Evolutionary conservation across 2,329 filamentous ascomycete genomes (phyloP).

Genomic region (Pseudogymnoascus verrucosus): DNA sequence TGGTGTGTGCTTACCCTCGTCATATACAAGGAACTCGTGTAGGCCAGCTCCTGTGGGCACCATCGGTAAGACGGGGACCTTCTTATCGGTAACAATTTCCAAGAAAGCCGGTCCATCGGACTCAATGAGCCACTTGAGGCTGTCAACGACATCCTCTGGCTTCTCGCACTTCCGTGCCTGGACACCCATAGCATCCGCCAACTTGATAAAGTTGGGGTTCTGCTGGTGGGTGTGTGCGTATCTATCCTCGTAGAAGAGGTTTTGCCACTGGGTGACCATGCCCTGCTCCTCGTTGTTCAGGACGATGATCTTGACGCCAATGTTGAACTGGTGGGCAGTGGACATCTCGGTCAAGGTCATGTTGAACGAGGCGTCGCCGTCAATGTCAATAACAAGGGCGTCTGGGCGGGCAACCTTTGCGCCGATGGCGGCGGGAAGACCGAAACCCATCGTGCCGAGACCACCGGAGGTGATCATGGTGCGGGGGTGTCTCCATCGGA

Average conservation of each 20-base stretch:
- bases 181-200: constrained; percentile 85
- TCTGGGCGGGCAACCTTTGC: constrained; percentile 73
- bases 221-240: constrained; percentile 87
- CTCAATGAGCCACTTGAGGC: constrained; percentile 81
- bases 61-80: constrained; percentile 96
- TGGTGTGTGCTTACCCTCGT: constrained; percentile 51
- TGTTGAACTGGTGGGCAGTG: constrained; percentile 91
- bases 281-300: constrained; percentile 97
- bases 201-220: constrained; percentile 94
- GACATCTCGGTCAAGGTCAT: constrained; percentile 96
- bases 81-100: constrained; percentile 84
- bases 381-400: constrained; percentile 73
- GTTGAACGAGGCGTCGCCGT: constrained; percentile 97
- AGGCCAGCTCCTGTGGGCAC: constrained; percentile 80
- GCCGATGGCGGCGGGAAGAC: constrained; percentile 88
- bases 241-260: constrained; percentile 91
- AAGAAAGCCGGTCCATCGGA: constrained; percentile 86
- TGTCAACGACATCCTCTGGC: constrained; percentile 68
- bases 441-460: constrained; percentile 92
- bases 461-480: constrained; percentile 96
- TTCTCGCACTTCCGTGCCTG: constrained; percentile 64
- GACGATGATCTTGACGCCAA: constrained; percentile 89
- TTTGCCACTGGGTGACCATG: constrained; percentile 99
- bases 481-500: constrained; percentile 84
- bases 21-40: constrained; percentile 89